Evolutionary conservation across 2,329 filamentous ascomycete species (phyloP).

Genomic region (Epichloe scottii): DNA sequence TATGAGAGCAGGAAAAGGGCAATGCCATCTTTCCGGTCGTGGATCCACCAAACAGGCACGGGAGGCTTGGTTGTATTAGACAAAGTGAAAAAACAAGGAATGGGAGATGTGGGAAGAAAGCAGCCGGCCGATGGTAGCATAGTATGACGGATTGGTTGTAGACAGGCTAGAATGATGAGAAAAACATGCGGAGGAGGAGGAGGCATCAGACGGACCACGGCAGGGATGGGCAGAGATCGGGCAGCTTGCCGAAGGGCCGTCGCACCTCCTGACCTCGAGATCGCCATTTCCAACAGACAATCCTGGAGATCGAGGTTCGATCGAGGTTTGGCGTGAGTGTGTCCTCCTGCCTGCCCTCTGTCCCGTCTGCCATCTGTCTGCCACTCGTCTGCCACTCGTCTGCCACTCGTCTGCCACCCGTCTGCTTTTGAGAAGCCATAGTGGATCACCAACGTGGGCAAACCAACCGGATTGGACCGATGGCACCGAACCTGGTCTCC

Average conservation of each 20-base stretch:
- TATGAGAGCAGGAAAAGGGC: not conserved
- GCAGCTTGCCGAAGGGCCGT: not conserved
- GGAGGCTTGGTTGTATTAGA: not conserved
- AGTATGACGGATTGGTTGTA: not conserved
- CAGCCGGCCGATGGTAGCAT: not conserved
- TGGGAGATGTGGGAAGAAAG: not conserved
- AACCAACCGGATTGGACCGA: constrained; percentile 6
- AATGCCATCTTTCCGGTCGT: not conserved
- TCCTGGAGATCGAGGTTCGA: constrained; percentile 5
- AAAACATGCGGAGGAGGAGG: not conserved
- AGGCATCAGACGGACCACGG: not conserved
- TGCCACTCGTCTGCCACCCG: too few species aligned
- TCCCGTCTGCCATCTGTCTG: too few species aligned
- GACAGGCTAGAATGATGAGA: not conserved
- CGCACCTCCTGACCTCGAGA: constrained; percentile 1
- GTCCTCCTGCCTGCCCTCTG: too few species aligned
- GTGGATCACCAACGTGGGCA: not conserved
- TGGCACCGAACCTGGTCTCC: constrained; percentile 1
- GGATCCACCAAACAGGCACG: constrained; percentile 1
- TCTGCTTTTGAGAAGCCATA: not conserved
- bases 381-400: not conserved
- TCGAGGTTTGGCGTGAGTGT: too few species aligned
- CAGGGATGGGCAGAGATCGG: not conserved
- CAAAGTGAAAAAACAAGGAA: not conserved
- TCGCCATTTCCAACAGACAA: constrained; percentile 1